Percentiles rank a stretch among this genome's conserved stretches.
These are phyloP conservation scores for Microdochium bolleyi DNA, from an alignment of 2,329 filamentous ascomycete genomes.

Conservation along the genomic window DNA sequence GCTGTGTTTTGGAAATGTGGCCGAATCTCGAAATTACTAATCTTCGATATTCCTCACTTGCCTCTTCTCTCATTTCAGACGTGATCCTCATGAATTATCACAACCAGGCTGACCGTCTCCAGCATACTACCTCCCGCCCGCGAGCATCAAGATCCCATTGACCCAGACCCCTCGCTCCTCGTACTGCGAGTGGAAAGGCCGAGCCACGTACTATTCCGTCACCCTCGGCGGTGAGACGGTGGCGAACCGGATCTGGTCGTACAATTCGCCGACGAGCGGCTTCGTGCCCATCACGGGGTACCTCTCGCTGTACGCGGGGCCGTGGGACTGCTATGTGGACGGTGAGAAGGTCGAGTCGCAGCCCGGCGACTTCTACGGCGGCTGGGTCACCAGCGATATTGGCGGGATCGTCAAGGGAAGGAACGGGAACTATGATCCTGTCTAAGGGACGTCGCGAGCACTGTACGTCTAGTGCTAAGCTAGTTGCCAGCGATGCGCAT, in stretches of 20 bases:
- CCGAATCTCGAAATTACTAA: too few relatives aligned
- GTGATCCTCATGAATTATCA: too few relatives aligned
- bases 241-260: constrained; percentile 49
- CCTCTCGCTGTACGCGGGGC: constrained; percentile 51
- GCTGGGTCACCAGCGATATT: constrained; percentile 55
- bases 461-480: too few relatives aligned
- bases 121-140: constrained; percentile 54
- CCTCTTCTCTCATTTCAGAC: too few relatives aligned
- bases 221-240: constrained; percentile 28
- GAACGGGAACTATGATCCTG: constrained; percentile 29
- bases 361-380: constrained; percentile 56
- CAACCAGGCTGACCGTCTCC: not conserved
- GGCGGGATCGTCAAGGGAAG: constrained; percentile 40
- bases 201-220: constrained; percentile 49
- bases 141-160: constrained; percentile 37
- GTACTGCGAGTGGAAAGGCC: constrained; percentile 55
- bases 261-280: constrained; percentile 40
- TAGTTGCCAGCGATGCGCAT: too few relatives aligned
- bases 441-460: constrained; percentile 1
- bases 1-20: too few relatives aligned
- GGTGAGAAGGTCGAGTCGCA: constrained; percentile 51
- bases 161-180: constrained; percentile 32
- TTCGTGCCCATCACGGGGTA: constrained; percentile 47
- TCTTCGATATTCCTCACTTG: too few relatives aligned
- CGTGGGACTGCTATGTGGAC: constrained; percentile 56